Evolutionary conservation across 2,329 filamentous ascomycete genomes (phyloP).

Genomic region (Coniochaeta sp.): DNA sequence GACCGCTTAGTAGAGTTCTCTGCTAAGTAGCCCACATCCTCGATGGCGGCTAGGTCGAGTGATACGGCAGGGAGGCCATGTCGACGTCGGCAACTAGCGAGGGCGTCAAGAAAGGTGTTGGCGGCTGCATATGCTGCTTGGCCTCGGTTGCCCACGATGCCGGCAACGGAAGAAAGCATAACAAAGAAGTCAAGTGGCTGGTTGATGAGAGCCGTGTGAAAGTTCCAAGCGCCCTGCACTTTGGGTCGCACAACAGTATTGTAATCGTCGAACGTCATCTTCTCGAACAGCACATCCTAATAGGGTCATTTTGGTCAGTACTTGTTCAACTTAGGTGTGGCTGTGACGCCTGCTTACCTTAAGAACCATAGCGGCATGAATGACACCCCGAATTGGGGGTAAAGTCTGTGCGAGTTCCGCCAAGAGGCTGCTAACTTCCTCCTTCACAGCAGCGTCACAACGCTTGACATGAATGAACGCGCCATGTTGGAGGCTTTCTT

Average conservation of each 20-base stretch:
- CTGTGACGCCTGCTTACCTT: not conserved
- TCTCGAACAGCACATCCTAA: constrained; percentile 9
- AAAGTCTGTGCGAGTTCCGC: not conserved
- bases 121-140: constrained; percentile 21
- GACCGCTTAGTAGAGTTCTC: constrained; percentile 36
- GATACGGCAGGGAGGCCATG: constrained; percentile 27
- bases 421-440: not conserved
- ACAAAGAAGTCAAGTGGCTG: constrained; percentile 5
- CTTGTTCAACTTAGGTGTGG: not conserved
- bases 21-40: constrained; percentile 40
- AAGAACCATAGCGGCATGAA: constrained; percentile 1
- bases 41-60: constrained; percentile 45
- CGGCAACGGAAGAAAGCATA: constrained; percentile 30
- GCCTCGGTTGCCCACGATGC: constrained; percentile 20
- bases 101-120: constrained; percentile 31
- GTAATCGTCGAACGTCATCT: constrained; percentile 6
- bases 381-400: not conserved
- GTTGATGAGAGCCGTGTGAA: not conserved
- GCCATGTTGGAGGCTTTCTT: not conserved
- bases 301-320: not conserved
- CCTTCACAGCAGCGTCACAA: not conserved
- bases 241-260: constrained; percentile 6
- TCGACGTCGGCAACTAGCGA: constrained; percentile 24
- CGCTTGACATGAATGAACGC: not conserved
- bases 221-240: constrained; percentile 9